Evolutionary conservation across 2,329 filamentous ascomycete species (phyloP).

Genomic region (Dothiorella sarmentorum): DNA sequence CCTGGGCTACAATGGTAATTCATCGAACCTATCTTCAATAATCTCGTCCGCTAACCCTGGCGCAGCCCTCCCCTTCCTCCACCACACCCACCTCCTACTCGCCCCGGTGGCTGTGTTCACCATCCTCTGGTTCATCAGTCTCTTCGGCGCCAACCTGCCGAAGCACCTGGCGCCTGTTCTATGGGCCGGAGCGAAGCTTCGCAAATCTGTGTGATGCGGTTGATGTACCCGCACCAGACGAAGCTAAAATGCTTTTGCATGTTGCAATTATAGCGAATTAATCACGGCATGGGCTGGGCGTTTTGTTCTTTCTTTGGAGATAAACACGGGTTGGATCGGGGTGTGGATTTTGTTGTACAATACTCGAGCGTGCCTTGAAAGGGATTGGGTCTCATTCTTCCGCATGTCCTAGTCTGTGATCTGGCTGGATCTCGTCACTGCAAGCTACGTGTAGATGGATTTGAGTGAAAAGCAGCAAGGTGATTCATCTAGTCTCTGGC

Average conservation of each 20-base stretch:
- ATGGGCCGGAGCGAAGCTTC: constrained; percentile 46
- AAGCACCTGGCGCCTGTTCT: constrained; percentile 50
- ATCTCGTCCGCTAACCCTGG: constrained; percentile 18
- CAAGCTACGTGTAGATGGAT: too few relatives aligned
- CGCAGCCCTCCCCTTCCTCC: constrained; percentile 60
- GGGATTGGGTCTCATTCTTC: neutral
- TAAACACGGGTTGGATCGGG: neutral
- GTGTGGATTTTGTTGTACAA: neutral
- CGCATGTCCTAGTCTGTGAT: neutral
- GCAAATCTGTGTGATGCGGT: constrained; percentile 38
- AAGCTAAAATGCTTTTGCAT: neutral
- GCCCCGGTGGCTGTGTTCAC: constrained; percentile 59
- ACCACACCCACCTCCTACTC: constrained; percentile 64
- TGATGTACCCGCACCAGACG: neutral
- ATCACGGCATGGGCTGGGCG: constrained; percentile 1
- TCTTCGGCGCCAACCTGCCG: constrained; percentile 51
- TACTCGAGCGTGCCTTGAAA: neutral
- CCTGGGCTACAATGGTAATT: constrained; percentile 60
- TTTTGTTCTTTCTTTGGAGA: neutral
- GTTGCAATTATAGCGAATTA: constrained; percentile 13
- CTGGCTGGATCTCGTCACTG: neutral
- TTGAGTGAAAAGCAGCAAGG: too few relatives aligned
- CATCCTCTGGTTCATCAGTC: constrained; percentile 55
- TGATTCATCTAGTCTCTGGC: too few relatives aligned
- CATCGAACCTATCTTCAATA: neutral